A percentile compares a stretch with the other conserved stretches of the same genome.
Conservation (phyloP, 805 yeast species). For the Yamadazyma olivae region DNA sequence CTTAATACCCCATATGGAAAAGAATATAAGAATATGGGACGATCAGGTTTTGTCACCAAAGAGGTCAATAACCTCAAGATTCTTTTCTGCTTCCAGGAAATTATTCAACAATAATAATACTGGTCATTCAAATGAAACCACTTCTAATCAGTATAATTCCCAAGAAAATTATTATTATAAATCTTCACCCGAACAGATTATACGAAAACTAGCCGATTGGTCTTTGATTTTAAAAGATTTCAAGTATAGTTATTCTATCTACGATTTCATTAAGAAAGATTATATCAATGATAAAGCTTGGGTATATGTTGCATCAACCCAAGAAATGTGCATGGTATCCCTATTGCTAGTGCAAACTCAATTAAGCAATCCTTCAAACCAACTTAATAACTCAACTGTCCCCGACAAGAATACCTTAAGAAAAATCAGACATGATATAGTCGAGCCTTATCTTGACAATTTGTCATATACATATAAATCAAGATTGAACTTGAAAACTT, state of each 20-base stretch:
- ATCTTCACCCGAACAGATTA: constrained; percentile 64
- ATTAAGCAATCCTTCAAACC: constrained; percentile 9
- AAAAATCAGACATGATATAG: constrained; percentile 50
- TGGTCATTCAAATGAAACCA: constrained; percentile 5
- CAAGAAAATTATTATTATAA: constrained; percentile 58
- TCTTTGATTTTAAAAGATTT: constrained; percentile 88
- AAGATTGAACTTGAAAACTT: constrained; percentile 64
- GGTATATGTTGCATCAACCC: constrained; percentile 76
- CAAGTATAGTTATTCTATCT: constrained; percentile 76
- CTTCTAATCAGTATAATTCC: constrained; percentile 38
- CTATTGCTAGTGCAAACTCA: constrained; percentile 58
- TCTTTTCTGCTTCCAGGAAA: constrained; percentile 63
- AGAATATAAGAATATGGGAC: constrained; percentile 78
- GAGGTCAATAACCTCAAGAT: constrained; percentile 69
- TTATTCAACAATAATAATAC: constrained; percentile 39
- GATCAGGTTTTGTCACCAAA: constrained; percentile 77
- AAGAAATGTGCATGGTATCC: constrained; percentile 82
- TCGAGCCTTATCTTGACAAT: constrained; percentile 65
- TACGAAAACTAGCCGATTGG: constrained; percentile 89
- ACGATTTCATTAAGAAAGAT: constrained; percentile 79
- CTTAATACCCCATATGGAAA: constrained; percentile 81
- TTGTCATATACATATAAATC: constrained; percentile 73
- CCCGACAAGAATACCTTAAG: constrained; percentile 40
- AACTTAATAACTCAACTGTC: background rate
- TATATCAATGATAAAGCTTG: constrained; percentile 75